These are phyloP conservation scores for Penicillium verrucosum DNA, from an alignment of 2,329 filamentous ascomycete genomes.

Conservation along the genomic window DNA sequence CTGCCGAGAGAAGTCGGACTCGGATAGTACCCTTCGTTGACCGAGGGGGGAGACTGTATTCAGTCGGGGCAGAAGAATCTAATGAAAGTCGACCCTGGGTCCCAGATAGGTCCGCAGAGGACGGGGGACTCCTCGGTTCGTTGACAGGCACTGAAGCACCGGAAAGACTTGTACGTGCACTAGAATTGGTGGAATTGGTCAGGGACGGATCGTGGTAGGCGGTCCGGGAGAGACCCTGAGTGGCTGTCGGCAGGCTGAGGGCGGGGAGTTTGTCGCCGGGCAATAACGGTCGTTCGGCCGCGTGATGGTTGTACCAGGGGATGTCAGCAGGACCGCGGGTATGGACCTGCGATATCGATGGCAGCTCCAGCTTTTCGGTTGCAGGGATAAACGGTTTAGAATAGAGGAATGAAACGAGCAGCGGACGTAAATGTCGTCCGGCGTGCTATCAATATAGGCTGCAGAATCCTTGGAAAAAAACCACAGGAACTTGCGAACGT, in stretches of 20 bases:
- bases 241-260: slow-evolving; percentile 65
- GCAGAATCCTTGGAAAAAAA: slow-evolving; percentile 2
- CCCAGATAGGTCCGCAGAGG: slow-evolving; percentile 51
- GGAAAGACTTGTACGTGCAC: slow-evolving; percentile 56
- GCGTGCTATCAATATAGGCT: slow-evolving; percentile 15
- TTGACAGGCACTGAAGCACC: slow-evolving; percentile 48
- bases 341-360: slow-evolving; percentile 79
- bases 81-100: slow-evolving; percentile 33
- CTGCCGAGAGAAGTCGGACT: slow-evolving; percentile 40
- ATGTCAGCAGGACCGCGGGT: slow-evolving; percentile 72
- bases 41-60: slow-evolving; percentile 36
- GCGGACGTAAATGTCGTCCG: slow-evolving; percentile 24
- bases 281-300: slow-evolving; percentile 60
- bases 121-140: slow-evolving; percentile 70
- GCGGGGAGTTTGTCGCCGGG: slow-evolving; percentile 73
- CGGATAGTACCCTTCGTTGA: slow-evolving; percentile 43
- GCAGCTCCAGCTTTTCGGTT: slow-evolving; percentile 93
- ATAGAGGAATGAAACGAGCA: slow-evolving; percentile 16
- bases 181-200: slow-evolving; percentile 46
- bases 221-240: slow-evolving; percentile 66
- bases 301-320: slow-evolving; percentile 66
- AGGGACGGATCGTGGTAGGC: slow-evolving; percentile 61
- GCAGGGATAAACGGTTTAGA: slow-evolving; percentile 36
- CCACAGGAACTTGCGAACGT: slow-evolving; percentile 1
- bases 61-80: slow-evolving; percentile 31